A percentile compares a stretch with the other conserved stretches of the same genome.
These are phyloP conservation scores for Podaxis sp. DNA, from an alignment of 768 basidiomycete species.

Conservation along the genomic window DNA sequence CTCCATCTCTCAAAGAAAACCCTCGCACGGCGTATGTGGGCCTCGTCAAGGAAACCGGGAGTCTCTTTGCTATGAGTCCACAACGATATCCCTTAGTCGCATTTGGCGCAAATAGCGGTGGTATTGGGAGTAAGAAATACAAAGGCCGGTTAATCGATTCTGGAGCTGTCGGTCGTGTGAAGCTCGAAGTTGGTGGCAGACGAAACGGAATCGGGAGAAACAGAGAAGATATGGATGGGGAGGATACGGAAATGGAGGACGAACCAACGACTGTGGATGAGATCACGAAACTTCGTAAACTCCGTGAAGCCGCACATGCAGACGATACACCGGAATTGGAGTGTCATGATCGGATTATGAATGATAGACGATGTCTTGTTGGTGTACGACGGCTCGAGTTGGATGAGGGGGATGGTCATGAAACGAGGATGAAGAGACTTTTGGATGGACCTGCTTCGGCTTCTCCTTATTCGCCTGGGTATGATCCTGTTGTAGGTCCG, in stretches of 20 bases:
- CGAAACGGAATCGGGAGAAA: slow-evolving; percentile 18
- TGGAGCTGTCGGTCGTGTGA: neutral
- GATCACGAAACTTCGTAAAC: slow-evolving; percentile 14
- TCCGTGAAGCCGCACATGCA: neutral
- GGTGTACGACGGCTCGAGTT: slow-evolving; percentile 61
- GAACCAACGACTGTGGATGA: slow-evolving; percentile 17
- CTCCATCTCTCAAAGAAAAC: slow-evolving; percentile 39
- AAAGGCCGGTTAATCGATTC: slow-evolving; percentile 9
- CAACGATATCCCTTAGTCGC: slow-evolving; percentile 79
- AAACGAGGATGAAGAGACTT: slow-evolving; percentile 47
- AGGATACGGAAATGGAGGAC: neutral
- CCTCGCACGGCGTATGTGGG: slow-evolving; percentile 80
- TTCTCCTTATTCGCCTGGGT: slow-evolving; percentile 2
- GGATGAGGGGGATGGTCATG: slow-evolving; percentile 49
- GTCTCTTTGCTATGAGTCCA: slow-evolving; percentile 86
- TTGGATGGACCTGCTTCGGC: slow-evolving; percentile 49
- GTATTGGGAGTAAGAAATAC: slow-evolving; percentile 3
- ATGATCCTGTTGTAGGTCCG: neutral
- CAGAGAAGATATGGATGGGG: neutral
- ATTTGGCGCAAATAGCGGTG: slow-evolving; percentile 44
- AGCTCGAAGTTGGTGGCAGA: slow-evolving; percentile 8
- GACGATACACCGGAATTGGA: slow-evolving; percentile 5
- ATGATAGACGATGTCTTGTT: slow-evolving; percentile 58
- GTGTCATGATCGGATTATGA: slow-evolving; percentile 17
- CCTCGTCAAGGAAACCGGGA: slow-evolving; percentile 65